Conservation (phyloP, 345 rosid genomes). For the Garcia nutans region DNA sequence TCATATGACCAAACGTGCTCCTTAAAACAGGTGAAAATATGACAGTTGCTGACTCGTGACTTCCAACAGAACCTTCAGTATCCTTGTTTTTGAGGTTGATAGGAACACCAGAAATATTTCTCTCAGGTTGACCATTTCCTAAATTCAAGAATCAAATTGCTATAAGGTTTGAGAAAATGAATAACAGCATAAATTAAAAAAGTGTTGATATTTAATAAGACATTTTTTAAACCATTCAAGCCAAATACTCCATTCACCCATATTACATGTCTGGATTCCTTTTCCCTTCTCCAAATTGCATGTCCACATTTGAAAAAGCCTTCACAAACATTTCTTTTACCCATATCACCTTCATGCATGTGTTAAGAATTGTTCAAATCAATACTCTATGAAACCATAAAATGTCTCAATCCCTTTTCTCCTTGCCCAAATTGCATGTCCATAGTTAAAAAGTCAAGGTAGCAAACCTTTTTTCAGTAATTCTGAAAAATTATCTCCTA, state of each 20-base stretch:
- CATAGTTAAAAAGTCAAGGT: background rate
- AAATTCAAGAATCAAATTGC: conserved; percentile 24
- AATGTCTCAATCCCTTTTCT: background rate
- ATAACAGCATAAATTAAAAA: conserved; percentile 8
- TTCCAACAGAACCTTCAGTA: conserved; percentile 28
- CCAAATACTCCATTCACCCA: background rate
- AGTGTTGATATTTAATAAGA: background rate
- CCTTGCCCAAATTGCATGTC: background rate
- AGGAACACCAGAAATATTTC: conserved; percentile 38
- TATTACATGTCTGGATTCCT: background rate
- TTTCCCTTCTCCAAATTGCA: background rate
- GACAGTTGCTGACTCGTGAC: conserved; percentile 16
- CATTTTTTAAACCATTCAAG: background rate
- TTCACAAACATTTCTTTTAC: too few species aligned
- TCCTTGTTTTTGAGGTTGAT: conserved; percentile 33
- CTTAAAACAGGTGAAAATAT: conserved; percentile 40
- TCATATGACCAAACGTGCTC: conserved; percentile 59
- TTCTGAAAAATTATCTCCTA: background rate
- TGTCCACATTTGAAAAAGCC: too few species aligned
- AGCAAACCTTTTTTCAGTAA: background rate
- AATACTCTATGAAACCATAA: background rate
- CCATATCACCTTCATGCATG: too few species aligned
- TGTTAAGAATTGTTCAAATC: background rate
- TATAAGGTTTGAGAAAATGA: conserved; percentile 12
- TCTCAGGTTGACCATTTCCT: conserved; percentile 44